phyloP scores from a whole-genome alignment of 495 filamentous ascomycete genomes.

The Cairneyella variabilis region DNA sequence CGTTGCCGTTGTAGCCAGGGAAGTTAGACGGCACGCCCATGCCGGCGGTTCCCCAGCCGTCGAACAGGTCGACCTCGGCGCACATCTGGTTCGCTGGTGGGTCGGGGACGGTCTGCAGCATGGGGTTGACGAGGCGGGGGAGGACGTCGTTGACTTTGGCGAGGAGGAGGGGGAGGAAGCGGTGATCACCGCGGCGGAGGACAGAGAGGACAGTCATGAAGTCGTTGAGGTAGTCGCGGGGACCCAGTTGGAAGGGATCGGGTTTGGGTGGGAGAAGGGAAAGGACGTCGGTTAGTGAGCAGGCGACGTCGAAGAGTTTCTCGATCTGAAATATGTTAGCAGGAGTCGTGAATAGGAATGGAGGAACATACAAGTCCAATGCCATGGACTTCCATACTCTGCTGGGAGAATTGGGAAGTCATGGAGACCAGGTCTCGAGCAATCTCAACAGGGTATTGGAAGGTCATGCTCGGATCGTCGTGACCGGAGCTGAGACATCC shows the following conservation, averaged over 20 bases:
- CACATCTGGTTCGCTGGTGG: constrained; percentile 31
- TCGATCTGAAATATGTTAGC: constrained; percentile 46
- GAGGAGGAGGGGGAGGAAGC: constrained; percentile 67
- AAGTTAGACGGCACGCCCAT: constrained; percentile 33
- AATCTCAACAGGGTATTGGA: constrained; percentile 68
- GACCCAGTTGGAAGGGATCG: constrained; percentile 58
- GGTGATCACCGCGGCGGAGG: constrained; percentile 65
- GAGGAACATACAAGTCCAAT: constrained; percentile 59
- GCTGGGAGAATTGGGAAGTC: constrained; percentile 56
- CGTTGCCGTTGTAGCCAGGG: constrained; percentile 24
- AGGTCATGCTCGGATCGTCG: constrained; percentile 56
- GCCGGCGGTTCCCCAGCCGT: constrained; percentile 50
- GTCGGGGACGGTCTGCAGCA: constrained; percentile 51
- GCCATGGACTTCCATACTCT: constrained; percentile 70
- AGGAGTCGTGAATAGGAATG: neutral
- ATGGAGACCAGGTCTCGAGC: constrained; percentile 64
- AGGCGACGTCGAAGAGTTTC: constrained; percentile 73
- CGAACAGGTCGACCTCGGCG: constrained; percentile 51
- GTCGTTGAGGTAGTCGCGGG: constrained; percentile 68
- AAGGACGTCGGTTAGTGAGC: constrained; percentile 69
- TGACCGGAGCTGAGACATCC: constrained; percentile 39
- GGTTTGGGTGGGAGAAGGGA: constrained; percentile 57
- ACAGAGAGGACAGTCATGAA: constrained; percentile 61
- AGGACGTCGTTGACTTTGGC: constrained; percentile 65
- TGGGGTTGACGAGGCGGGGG: constrained; percentile 52